Conservation (phyloP, 768 basidiomycete genomes). For the Leccinum subgranulosum region DNA sequence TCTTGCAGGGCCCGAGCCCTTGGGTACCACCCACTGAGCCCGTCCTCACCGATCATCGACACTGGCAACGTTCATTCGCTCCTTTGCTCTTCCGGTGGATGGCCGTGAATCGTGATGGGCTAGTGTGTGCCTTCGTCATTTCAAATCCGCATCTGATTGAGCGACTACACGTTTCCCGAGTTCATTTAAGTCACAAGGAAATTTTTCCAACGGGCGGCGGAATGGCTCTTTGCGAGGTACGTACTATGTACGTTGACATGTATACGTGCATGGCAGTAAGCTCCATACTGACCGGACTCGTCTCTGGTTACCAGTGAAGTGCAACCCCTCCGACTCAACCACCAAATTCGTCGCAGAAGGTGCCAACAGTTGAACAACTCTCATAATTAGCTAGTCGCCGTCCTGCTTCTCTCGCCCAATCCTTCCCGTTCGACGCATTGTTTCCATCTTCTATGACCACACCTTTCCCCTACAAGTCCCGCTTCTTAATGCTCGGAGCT, state of each 20-base stretch:
- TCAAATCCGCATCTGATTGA: background rate
- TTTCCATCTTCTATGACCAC: too few species aligned
- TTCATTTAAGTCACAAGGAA: background rate
- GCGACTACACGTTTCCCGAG: background rate
- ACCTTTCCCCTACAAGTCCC: constrained; percentile 19
- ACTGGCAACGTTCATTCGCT: background rate
- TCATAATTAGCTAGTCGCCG: background rate
- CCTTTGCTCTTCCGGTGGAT: background rate
- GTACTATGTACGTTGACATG: background rate
- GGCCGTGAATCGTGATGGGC: background rate
- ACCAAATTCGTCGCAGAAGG: background rate
- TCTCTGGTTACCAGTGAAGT: background rate
- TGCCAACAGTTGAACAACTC: background rate
- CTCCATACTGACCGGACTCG: background rate
- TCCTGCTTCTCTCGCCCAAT: background rate
- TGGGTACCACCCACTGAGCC: background rate
- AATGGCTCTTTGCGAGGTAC: background rate
- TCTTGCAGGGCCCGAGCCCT: background rate
- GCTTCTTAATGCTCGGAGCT: constrained; percentile 17
- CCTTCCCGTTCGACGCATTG: constrained; percentile 1
- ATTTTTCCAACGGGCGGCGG: background rate
- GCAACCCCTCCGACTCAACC: background rate
- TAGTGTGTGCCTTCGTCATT: background rate
- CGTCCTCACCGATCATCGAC: background rate
- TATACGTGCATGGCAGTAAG: background rate